Evolutionary conservation across 177 flowering plant species (phyloP), one percentile per base, ranked within the genome.

Genomic region (Telopea speciosissima): DNA sequence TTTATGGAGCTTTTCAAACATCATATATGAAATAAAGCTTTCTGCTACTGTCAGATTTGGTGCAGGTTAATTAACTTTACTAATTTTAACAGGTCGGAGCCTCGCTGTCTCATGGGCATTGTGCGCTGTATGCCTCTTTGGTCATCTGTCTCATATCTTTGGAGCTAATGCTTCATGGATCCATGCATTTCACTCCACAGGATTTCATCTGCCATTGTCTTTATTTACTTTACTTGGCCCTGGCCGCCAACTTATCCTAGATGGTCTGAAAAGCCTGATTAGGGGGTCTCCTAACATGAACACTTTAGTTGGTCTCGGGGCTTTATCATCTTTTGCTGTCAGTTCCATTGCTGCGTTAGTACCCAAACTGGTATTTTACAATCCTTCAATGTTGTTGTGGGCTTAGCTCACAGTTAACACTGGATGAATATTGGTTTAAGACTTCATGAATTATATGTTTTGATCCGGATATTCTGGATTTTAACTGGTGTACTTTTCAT

Each of bases 241-340:
- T 77, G 99, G 99, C 8, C 92, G 97, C 45, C 88, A 84, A 70
- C 91, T 96, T 72, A 89, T 96, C 64, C 22, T 84, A 74, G 98
- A 93, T 85, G 99, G 99, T 60, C 66, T 93, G 44, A 93, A 82
- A 80, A 93, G 95, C 74, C 88, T 96, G 68, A 68, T 82, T 45
- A 91, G 81, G 78, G 97, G 98, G 69, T 79, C 85, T 70, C 99
- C 99, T 65, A 96, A 96, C 80, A 96, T 96, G 99, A 96, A 96
- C 74, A 91, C 99, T 49, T 84, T 96, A 86, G 98, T 96, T 82
- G 95, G 99, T 80, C 98, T 96, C 76, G 99, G 99, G 62, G 99
- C 99, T 70, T 73, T 96, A 70, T 90, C 99, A 70, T 96, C 99
- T 16, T 96, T 96, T 82, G 72, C 84, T 70, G 97, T 93, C 79